These are phyloP conservation scores for Suhomyces bribrorum DNA, from an alignment of 1,139 yeast species.

Conservation along the genomic window DNA sequence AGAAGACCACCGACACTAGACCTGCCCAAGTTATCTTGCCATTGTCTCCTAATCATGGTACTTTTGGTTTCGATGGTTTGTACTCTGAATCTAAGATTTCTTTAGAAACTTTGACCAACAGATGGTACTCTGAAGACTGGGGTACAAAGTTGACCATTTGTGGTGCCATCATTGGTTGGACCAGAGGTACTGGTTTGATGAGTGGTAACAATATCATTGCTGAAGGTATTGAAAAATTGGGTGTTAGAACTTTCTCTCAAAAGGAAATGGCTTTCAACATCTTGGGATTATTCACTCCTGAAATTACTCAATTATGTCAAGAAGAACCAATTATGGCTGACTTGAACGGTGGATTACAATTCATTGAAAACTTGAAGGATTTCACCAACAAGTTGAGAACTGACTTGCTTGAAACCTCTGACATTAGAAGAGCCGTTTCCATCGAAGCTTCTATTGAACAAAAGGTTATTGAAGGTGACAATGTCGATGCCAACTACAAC, in stretches of 20 bases:
- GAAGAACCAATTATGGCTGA: constrained; percentile 96
- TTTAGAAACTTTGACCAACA: constrained; percentile 92
- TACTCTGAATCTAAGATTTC: constrained; percentile 97
- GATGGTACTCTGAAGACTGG: constrained; percentile 99
- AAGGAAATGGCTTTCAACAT: constrained; percentile 99
- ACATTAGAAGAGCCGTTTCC: constrained; percentile 92
- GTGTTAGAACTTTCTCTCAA: constrained; percentile 97
- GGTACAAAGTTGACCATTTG: constrained; percentile 89
- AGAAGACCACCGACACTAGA: constrained; percentile 88
- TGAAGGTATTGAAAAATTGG: constrained; percentile 92
- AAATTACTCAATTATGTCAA: constrained; percentile 84
- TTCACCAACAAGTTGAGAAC: constrained; percentile 79
- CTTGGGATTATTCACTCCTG: constrained; percentile 89
- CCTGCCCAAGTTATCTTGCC: constrained; percentile 98
- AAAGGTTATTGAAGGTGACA: constrained; percentile 86
- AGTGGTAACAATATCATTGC: constrained; percentile 95
- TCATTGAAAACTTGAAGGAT: constrained; percentile 87
- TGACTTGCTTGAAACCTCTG: constrained; percentile 82
- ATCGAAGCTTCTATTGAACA: constrained; percentile 92
- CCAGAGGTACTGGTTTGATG: constrained; percentile 99
- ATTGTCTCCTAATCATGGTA: constrained; percentile 97
- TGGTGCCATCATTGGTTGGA: constrained; percentile 99
- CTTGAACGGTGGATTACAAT: constrained; percentile 97
- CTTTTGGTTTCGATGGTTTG: constrained; percentile 96
- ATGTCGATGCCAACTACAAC: constrained; percentile 82